These are phyloP conservation scores for Malassezia slooffiae DNA, from an alignment of 1,284 basidiomycete genomes.

Conservation along the genomic window DNA sequence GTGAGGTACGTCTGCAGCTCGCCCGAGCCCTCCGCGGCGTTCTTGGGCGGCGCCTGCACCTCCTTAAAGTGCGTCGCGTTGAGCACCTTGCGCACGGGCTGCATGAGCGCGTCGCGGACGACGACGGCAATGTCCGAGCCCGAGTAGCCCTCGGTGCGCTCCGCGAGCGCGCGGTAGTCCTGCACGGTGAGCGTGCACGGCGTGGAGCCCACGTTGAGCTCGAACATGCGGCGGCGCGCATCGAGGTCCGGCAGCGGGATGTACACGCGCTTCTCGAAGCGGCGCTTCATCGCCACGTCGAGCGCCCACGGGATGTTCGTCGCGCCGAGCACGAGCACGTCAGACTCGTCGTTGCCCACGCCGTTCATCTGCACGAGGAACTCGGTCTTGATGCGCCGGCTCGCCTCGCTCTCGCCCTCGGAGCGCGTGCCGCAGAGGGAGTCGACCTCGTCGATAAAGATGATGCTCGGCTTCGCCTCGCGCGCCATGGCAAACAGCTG, in stretches of 20 bases:
- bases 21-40: conserved; percentile 21
- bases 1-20: conserved; percentile 18
- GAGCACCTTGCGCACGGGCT: conserved; percentile 91
- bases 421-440: conserved; percentile 87
- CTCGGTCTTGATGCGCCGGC: conserved; percentile 92
- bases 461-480: conserved; percentile 91
- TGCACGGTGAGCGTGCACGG: conserved; percentile 69
- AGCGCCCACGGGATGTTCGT: conserved; percentile 88
- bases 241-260: conserved; percentile 90
- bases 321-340: conserved; percentile 93
- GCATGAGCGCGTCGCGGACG: conserved; percentile 95
- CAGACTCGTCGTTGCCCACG: conserved; percentile 84
- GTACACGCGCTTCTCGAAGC: conserved; percentile 97
- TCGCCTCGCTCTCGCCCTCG: conserved; percentile 91
- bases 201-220: conserved; percentile 86
- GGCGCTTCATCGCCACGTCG: conserved; percentile 92
- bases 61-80: conserved; percentile 88
- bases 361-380: conserved; percentile 96
- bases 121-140: conserved; percentile 92
- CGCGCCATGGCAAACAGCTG: conserved; percentile 93
- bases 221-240: conserved; percentile 89
- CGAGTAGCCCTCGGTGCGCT: conserved; percentile 80
- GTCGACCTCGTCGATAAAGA: conserved; percentile 98
- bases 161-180: conserved; percentile 72
- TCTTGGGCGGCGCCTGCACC: conserved; percentile 44